These are phyloP conservation scores for Fusarium veterinarium DNA, from an alignment of 2,329 filamentous ascomycete genomes.

Conservation along the genomic window DNA sequence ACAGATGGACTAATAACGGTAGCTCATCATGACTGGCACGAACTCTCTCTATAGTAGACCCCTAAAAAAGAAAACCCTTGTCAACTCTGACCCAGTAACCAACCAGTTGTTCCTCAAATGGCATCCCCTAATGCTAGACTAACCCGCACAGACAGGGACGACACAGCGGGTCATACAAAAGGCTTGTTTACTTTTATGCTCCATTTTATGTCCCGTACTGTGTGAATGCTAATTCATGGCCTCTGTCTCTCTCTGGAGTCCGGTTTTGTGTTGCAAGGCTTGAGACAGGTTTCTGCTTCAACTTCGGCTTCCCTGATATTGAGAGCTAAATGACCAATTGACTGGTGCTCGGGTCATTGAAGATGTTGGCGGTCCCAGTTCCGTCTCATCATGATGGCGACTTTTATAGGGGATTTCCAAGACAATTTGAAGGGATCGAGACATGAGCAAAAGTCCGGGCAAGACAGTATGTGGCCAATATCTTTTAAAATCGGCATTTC, in stretches of 20 bases:
- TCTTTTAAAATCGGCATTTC: background rate
- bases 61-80: conserved; percentile 34
- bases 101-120: conserved; percentile 29
- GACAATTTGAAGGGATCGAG: conserved; percentile 21
- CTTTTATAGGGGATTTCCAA: background rate
- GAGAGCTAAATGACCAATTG: background rate
- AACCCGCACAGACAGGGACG: conserved; percentile 37
- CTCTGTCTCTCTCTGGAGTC: background rate
- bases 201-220: conserved; percentile 11
- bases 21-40: conserved; percentile 21
- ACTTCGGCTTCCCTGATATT: background rate
- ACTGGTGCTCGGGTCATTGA: background rate
- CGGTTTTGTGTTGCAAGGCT: background rate
- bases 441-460: conserved; percentile 12
- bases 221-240: background rate
- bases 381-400: conserved; percentile 1
- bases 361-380: conserved; percentile 9
- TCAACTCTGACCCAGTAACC: conserved; percentile 25
- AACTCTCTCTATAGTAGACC: conserved; percentile 7
- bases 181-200: conserved; percentile 42
- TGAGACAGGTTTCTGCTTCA: conserved; percentile 36
- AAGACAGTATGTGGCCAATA: conserved; percentile 23
- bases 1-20: background rate
- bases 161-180: conserved; percentile 40
- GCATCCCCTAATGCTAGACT: conserved; percentile 22